These are phyloP conservation scores for Stygiomarasmius scandens DNA, from an alignment of 1,284 basidiomycete species.

Conservation along the genomic window DNA sequence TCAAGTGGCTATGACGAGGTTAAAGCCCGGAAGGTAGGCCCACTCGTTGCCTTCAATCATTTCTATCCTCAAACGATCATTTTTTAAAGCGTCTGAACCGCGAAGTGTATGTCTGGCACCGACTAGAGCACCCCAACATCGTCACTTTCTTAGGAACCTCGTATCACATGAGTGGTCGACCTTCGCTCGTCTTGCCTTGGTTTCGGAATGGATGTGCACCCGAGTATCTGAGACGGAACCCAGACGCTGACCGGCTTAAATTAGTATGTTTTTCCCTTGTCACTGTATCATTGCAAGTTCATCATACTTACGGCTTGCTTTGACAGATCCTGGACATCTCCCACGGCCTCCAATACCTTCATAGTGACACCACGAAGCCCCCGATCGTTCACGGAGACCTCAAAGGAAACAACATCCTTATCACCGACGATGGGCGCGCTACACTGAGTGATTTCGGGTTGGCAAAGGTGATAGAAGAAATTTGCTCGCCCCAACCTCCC, in stretches of 20 bases:
- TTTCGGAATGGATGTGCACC: conserved; percentile 39
- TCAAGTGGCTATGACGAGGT: conserved; percentile 15
- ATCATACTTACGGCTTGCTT: conserved; percentile 5
- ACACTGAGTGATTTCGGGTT: conserved; percentile 37
- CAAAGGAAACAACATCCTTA: conserved; percentile 43
- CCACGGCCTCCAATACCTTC: conserved; percentile 43
- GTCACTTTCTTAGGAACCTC: conserved; percentile 30
- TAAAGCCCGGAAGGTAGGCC: conserved; percentile 12
- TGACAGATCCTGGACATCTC: conserved; percentile 41
- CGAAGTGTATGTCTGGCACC: conserved; percentile 17
- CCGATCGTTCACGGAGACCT: conserved; percentile 49
- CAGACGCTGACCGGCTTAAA: conserved; percentile 30
- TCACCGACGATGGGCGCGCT: conserved; percentile 33
- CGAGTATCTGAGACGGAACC: conserved; percentile 36
- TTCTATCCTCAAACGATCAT: neutral
- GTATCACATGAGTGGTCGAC: conserved; percentile 37
- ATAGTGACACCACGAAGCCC: conserved; percentile 36
- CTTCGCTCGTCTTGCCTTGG: conserved; percentile 40
- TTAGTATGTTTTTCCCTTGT: conserved; percentile 29
- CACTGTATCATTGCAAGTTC: neutral
- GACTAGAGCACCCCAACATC: conserved; percentile 15
- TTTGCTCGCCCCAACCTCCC: conserved; percentile 23
- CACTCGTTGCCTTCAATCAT: neutral
- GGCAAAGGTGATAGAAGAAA: conserved; percentile 32
- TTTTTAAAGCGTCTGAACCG: conserved; percentile 13